Base-by-base conservation (phyloP, 208 protist species). In the Trypanosoma scelopori region DNA sequence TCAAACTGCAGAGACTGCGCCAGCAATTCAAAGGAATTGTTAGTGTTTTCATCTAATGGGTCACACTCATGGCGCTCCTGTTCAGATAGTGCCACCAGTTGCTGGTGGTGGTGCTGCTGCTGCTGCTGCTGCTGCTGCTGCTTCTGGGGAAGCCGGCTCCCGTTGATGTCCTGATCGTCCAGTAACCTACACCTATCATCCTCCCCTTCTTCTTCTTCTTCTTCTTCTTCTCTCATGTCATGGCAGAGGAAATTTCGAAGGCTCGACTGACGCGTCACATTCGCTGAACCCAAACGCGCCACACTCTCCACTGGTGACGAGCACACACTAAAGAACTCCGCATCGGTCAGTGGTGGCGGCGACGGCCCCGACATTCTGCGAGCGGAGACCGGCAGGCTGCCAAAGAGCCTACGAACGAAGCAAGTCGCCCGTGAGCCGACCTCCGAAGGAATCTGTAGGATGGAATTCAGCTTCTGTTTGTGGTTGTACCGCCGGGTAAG, bases 11-110 rank as follows among this genome's bases (percentile, higher is more conserved):
- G 28, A 6, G 47, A 46, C 23, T 41, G 52, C 30, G 52, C 37
- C 27, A 70, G 41, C 22, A 70, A 35, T n/a, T 51, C 56, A 61
- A 61, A 70, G 25, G 22, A 39, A 57, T 61, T 55, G 50, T 70
- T 70, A 1, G 4, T 56, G 49, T 70, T 70, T 47, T 70, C 65
- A 35, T 56, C 39, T 13, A 61, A 27, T n/a, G 65, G 65, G 61
- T 70, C 65, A 51, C 65, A 70, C 5, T 37, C 37, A 20, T 23
- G 32, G 11, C 37, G 37, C 18, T 67, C 61, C 7, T 48, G n/a
- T 27, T 9, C 30, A 47, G 61, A 57, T 11, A 67, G 51, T 47
- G 35, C n/a, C 22, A 30, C 27, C 46, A 67, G 12, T 13, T 41
- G n/a, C 22, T 37, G 1, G 35, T 18, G 22, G 7, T 27, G 23